phyloP scores from a whole-genome alignment of 371 early-diverging fungal species.

The Parasitella parasitica region DNA sequence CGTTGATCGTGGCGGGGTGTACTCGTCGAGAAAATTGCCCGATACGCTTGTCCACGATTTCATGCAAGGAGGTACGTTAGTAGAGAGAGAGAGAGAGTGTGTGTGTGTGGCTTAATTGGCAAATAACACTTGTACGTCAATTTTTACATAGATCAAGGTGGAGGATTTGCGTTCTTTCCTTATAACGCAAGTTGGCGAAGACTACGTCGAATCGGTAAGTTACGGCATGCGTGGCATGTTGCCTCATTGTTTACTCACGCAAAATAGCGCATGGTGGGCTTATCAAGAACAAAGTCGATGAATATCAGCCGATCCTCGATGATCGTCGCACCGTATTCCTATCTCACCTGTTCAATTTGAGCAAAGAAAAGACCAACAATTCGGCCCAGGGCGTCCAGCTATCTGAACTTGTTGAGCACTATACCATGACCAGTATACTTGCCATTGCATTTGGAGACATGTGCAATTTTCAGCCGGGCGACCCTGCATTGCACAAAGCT shows the following conservation, averaged over 20 bases:
- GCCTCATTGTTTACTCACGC: neutral
- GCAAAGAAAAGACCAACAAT: neutral
- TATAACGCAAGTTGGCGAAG: conserved; percentile 44
- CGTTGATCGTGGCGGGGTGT: conserved; percentile 36
- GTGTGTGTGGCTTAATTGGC: neutral
- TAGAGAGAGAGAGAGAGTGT: too few relatives aligned
- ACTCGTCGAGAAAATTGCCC: conserved; percentile 46
- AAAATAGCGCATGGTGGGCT: neutral
- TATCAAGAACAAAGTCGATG: neutral
- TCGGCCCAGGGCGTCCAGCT: conserved; percentile 13
- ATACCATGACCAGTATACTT: conserved; percentile 45
- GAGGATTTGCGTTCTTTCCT: conserved; percentile 49
- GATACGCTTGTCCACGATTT: conserved; percentile 31
- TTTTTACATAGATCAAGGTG: conserved; percentile 34
- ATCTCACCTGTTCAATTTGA: conserved; percentile 10
- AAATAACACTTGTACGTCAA: neutral
- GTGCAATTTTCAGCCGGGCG: conserved; percentile 37
- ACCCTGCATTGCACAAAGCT: conserved; percentile 35
- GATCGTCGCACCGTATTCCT: conserved; percentile 20
- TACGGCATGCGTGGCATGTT: too few relatives aligned
- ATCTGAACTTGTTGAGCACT: conserved; percentile 34
- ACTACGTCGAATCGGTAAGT: conserved; percentile 43
- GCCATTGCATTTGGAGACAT: conserved; percentile 41
- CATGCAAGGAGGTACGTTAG: conserved; percentile 39
- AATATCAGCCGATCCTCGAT: neutral